Evolutionary conservation across 208 protist genomes (phyloP).

Genomic region (Blechomonas ayalai): DNA sequence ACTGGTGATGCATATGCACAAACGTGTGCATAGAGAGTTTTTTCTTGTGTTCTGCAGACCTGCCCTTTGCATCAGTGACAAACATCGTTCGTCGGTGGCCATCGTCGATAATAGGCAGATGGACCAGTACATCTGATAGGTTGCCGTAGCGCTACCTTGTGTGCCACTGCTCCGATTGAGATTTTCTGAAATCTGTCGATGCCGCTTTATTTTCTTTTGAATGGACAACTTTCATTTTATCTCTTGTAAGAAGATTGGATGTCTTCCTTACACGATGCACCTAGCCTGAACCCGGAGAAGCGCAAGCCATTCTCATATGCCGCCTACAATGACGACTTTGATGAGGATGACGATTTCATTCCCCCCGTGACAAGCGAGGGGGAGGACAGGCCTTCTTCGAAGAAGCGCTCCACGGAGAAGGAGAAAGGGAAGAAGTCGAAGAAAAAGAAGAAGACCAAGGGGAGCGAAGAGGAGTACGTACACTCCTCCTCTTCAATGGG

Average conservation of each 20-base stretch:
- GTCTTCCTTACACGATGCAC: conserved; percentile 48
- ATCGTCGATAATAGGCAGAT: too few species aligned
- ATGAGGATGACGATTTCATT: conserved; percentile 54
- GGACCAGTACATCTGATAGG: too few species aligned
- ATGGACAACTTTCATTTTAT: not conserved
- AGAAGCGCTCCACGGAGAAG: conserved; percentile 12
- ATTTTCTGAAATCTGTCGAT: not conserved
- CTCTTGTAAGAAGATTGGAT: too few species aligned
- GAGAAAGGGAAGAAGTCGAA: conserved; percentile 17
- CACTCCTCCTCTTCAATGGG: too few species aligned
- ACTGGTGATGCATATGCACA: too few species aligned
- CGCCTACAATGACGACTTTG: conserved; percentile 9
- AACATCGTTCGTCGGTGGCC: too few species aligned
- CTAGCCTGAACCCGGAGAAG: conserved; percentile 25
- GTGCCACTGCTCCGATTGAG: too few species aligned
- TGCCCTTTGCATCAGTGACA: too few species aligned
- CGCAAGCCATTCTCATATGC: conserved; percentile 29
- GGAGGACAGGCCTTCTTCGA: conserved; percentile 9
- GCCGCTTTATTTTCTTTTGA: not conserved
- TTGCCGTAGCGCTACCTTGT: too few species aligned
- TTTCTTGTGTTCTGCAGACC: too few species aligned
- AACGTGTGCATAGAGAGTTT: too few species aligned
- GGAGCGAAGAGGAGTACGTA: too few species aligned
- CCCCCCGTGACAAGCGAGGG: conserved; percentile 10
- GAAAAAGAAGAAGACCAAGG: conserved; percentile 8